Conservation (phyloP, 495 filamentous ascomycete species). For the Hyaloscypha finlandica region DNA sequence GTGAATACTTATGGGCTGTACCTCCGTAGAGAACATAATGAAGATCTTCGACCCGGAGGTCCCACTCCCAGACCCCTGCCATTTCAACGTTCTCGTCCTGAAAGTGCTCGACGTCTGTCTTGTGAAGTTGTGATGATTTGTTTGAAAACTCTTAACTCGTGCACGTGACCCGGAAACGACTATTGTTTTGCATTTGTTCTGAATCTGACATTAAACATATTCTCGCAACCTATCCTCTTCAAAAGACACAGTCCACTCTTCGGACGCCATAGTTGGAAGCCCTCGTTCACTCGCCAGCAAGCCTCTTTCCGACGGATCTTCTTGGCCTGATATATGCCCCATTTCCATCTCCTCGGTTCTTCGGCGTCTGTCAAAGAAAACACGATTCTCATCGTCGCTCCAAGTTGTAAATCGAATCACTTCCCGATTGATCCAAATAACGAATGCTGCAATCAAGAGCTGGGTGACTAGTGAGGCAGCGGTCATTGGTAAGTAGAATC, state of each 20-base stretch:
- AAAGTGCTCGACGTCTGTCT: neutral
- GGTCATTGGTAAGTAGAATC: neutral
- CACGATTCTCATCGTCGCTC: neutral
- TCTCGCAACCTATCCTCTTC: neutral
- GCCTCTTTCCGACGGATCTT: neutral
- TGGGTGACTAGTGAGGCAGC: neutral
- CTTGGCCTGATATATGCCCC: neutral
- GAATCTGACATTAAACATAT: neutral
- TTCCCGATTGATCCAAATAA: neutral
- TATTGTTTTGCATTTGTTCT: neutral
- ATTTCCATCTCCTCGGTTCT: neutral
- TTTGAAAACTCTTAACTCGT: too few relatives aligned
- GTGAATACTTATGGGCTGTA: too few relatives aligned
- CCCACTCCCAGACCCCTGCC: too few relatives aligned
- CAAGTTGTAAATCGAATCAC: neutral
- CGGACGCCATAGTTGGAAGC: neutral
- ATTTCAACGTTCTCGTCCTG: neutral
- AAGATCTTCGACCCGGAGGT: neutral
- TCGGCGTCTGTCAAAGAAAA: neutral
- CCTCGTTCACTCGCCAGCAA: neutral
- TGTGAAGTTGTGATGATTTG: neutral
- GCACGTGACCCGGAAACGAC: neutral
- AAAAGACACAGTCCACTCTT: neutral
- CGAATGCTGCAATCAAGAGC: neutral
- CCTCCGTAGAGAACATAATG: neutral